Percentiles rank a stretch among this genome's conserved stretches.
Evolutionary conservation across 305 asterid genomes (phyloP).

Genomic region (Solanum aculeatissimum): DNA sequence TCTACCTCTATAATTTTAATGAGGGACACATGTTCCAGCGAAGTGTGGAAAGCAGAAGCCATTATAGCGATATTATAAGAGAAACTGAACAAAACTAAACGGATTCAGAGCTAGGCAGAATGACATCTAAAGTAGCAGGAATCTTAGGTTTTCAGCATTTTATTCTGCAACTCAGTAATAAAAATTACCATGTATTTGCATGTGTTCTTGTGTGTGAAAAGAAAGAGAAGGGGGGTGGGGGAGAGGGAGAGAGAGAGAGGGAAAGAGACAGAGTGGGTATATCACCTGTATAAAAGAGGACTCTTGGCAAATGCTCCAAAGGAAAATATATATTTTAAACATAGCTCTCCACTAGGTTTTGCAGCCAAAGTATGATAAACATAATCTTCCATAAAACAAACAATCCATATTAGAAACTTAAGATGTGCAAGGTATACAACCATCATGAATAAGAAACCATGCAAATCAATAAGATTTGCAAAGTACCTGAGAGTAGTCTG

Average conservation of each 20-base stretch:
- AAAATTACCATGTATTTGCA: not conserved
- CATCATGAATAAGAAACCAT: not conserved
- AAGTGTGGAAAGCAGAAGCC: not conserved
- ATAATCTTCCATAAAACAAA: constrained; percentile 39
- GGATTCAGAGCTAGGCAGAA: not conserved
- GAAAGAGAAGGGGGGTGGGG: not conserved
- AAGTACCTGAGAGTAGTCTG: constrained; percentile 51
- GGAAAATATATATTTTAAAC: constrained; percentile 65
- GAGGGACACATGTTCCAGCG: not conserved
- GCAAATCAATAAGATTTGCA: not conserved
- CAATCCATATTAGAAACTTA: constrained; percentile 4
- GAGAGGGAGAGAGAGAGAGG: not conserved
- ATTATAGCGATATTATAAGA: not conserved
- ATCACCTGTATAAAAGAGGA: constrained; percentile 64
- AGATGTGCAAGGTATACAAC: not conserved
- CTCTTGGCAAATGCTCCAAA: constrained; percentile 71
- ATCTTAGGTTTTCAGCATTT: not conserved
- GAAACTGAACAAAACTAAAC: not conserved
- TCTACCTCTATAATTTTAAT: not conserved
- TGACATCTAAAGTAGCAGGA: not conserved
- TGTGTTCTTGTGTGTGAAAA: not conserved
- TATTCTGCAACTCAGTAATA: not conserved
- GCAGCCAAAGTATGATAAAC: constrained; percentile 75
- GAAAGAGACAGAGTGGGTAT: not conserved
- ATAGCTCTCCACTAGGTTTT: constrained; percentile 75